Base-by-base conservation (phyloP, 2,329 filamentous ascomycete species). In the Fusarium drepaniforme region DNA sequence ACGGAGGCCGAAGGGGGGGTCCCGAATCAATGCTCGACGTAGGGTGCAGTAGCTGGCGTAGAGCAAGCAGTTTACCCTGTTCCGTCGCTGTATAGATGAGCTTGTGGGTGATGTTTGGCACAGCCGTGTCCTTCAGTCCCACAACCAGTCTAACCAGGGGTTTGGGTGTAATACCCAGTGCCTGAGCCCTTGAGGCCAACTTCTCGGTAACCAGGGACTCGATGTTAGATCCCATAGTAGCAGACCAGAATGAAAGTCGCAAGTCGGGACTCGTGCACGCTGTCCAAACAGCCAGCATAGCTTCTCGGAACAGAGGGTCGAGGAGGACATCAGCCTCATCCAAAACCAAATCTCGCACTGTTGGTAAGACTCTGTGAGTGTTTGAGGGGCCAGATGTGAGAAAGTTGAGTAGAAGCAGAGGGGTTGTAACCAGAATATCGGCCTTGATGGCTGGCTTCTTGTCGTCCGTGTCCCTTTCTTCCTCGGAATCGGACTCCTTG, bases 291-390 rank as follows among this genome's bases (percentile, higher is more conserved):
- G 90, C 89, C 42, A 97, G 86, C 0, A 95, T 98, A 82, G 98
- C 95, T 25, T 97, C 93, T 67, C 94, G 90, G 86, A 99, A 99
- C 7, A 98, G 87, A 18, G 94, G 92, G 78, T 98, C 96, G 13
- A 99, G 90, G 8, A 99, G 92, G 16, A 98, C 95, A 82, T 99
- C 97, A 1, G 95, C 97, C 86, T 99, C 97, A 80, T 99, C 97
- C 4, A 99, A 87, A 40, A 98, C 89, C 21, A 99, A 86, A 61
- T 91, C 91, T 53, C 89, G 88, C 6, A 98, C 92, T 1, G 90
- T 89, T 0, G 94, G 90, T 7, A 97, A 83, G 7, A 87, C 84
- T 37, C 86, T 83, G 79, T 86, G 64, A 72, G 84, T 81, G 65
- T 85, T 84, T 25, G 84, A 85, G 12, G 88, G 85, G 6, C 82